Evolutionary conservation across 345 rosid species (phyloP).

Genomic region (Eucalyptus shirleyi): DNA sequence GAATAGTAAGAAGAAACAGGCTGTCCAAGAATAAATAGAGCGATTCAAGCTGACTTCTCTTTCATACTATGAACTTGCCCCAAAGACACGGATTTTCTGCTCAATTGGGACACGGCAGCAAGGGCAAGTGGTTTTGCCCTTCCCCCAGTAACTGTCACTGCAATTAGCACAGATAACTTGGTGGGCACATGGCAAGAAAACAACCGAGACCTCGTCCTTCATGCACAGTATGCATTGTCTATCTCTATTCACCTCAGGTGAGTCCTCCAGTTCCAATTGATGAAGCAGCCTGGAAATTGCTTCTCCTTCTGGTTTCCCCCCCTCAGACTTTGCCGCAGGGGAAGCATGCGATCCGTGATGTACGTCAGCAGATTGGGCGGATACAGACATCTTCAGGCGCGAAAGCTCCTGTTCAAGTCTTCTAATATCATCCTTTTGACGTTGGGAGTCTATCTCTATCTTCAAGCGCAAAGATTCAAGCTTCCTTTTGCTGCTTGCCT

Average conservation of each 20-base stretch:
- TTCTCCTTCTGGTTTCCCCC: neutral
- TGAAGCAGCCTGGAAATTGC: neutral
- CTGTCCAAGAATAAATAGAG: neutral
- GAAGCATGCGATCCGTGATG: neutral
- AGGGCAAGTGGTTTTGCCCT: constrained; percentile 8
- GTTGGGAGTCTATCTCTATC: constrained; percentile 10
- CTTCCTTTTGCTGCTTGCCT: neutral
- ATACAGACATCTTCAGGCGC: neutral
- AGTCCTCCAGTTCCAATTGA: neutral
- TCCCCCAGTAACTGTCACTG: constrained; percentile 1
- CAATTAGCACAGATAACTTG: constrained; percentile 11
- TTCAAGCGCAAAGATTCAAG: constrained; percentile 3
- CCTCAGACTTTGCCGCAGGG: neutral
- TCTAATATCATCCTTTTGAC: constrained; percentile 4
- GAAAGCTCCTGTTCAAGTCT: constrained; percentile 11
- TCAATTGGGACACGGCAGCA: constrained; percentile 3
- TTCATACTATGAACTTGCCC: constrained; percentile 1
- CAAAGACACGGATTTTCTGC: constrained; percentile 8
- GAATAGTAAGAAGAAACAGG: neutral
- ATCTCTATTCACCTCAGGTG: neutral
- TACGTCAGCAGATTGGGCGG: neutral
- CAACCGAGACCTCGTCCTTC: constrained; percentile 4
- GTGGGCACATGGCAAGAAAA: constrained; percentile 15
- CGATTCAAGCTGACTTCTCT: neutral
- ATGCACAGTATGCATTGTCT: constrained; percentile 5